Percentiles rank a stretch among this genome's conserved stretches.
phyloP scores from a whole-genome alignment of 176 grass and related monocot genomes.

The Sorghum bicolor region DNA sequence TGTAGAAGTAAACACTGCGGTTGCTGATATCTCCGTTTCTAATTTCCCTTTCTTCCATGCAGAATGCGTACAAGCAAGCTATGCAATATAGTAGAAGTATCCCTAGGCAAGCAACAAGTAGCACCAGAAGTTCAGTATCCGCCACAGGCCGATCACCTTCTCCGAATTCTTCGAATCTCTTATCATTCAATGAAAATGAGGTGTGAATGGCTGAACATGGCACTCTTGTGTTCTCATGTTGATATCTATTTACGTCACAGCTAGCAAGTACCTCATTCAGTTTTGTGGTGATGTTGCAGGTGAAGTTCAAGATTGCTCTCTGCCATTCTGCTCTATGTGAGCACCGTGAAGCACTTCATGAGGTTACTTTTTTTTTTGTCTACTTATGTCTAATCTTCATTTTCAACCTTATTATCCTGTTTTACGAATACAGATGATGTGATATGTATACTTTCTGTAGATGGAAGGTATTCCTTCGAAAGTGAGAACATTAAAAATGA shows the following conservation, averaged over 20 bases:
- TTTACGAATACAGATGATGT: not conserved
- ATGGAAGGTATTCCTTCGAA: constrained; percentile 98
- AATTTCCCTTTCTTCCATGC: constrained; percentile 13
- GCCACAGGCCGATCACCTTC: constrained; percentile 64
- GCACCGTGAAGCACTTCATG: constrained; percentile 83
- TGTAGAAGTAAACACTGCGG: not conserved
- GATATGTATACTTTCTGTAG: constrained; percentile 47
- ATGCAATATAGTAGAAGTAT: constrained; percentile 70
- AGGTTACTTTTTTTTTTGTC: constrained; percentile 41
- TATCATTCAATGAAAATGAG: constrained; percentile 85
- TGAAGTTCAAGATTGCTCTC: constrained; percentile 90
- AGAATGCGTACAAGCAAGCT: constrained; percentile 91
- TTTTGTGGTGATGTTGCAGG: constrained; percentile 46
- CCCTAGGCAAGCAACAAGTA: constrained; percentile 62
- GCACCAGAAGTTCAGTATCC: constrained; percentile 63
- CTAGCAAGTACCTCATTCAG: constrained; percentile 14
- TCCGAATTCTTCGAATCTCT: constrained; percentile 67
- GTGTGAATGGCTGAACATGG: constrained; percentile 26
- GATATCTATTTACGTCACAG: not conserved
- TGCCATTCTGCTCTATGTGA: constrained; percentile 83
- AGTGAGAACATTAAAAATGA: constrained; percentile 82
- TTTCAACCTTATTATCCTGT: not conserved
- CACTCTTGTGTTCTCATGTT: not conserved
- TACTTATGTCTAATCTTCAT: constrained; percentile 12
- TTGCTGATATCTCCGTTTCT: not conserved